phyloP scores from a whole-genome alignment of 345 rosid genomes.

The Eutrema japonicum region DNA sequence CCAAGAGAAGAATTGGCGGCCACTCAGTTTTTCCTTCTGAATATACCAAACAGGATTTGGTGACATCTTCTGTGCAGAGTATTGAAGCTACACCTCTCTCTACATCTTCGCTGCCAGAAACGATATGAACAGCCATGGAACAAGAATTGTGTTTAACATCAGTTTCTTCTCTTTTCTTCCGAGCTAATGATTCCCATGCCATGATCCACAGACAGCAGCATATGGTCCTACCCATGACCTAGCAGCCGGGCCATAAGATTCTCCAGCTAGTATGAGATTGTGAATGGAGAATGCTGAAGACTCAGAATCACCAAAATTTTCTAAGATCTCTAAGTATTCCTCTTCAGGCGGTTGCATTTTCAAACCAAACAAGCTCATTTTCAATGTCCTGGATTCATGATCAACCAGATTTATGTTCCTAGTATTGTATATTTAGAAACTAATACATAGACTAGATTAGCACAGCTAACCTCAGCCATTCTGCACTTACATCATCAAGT shows the following conservation, averaged over 20 bases:
- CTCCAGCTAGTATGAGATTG: slow-evolving; percentile 84
- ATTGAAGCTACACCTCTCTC: slow-evolving; percentile 98
- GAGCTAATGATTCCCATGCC: slow-evolving; percentile 86
- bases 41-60: slow-evolving; percentile 66
- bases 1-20: slow-evolving; percentile 84
- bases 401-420: slow-evolving; percentile 9
- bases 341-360: slow-evolving; percentile 67
- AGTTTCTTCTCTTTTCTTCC: slow-evolving; percentile 53
- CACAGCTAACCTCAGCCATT: slow-evolving; percentile 48
- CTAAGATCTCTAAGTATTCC: slow-evolving; percentile 73
- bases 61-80: slow-evolving; percentile 80
- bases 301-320: slow-evolving; percentile 79
- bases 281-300: slow-evolving; percentile 79
- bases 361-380: slow-evolving; percentile 73
- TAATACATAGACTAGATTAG: not conserved
- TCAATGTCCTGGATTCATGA: slow-evolving; percentile 31
- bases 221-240: slow-evolving; percentile 99
- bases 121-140: slow-evolving; percentile 87
- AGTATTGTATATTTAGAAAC: slow-evolving; percentile 52
- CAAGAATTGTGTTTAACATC: slow-evolving; percentile 44
- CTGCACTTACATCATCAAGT: no score
- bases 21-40: slow-evolving; percentile 67
- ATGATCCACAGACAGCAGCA: slow-evolving; percentile 82
- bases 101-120: slow-evolving; percentile 95
- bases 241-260: slow-evolving; percentile 83